Evolutionary conservation across 345 rosid species (phyloP), one percentile per base, ranked within the genome.

Genomic region (Citrus reticulata): DNA sequence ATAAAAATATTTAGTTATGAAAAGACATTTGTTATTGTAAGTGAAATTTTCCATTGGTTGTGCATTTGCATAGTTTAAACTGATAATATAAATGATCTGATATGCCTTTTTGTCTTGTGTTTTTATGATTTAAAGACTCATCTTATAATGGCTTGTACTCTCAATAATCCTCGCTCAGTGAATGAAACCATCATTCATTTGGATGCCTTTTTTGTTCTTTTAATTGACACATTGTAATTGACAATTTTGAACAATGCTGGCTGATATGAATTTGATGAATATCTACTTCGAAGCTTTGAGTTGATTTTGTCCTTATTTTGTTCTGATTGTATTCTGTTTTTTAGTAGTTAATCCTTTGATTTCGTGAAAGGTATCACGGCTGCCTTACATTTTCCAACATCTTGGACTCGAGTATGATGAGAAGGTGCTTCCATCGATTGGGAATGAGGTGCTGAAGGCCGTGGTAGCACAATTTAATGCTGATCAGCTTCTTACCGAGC

Each of bases 391-490:
- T 68, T 97, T 89, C 84, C 93, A 95, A 85, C 90, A 85, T 74
- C 89, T 96, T 85, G 99, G 99, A 77, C 85, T 92, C 7, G 98
- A 97, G 79, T 97, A 94, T 27, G 95, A 94, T 67, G 98, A 94
- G 59, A 97, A 94, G 86, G 98, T 97, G 77, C 97, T 97, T 37
- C 99, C 99, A 0, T 97, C 99, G 0, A 97, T 97, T 58, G 99
- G 99, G 29, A 97, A 97, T 73, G 98, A 97, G 87, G 97, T 97
- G n/a, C 79, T 94, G 86, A 97, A 97, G 87, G 90, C 99, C 22
- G 98, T 94, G 6, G 98, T 97, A n/a, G 98, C 99, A 34, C 97
- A 87, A 67, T 93, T 94, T 90, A 97, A 97, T 84, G 99, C 99
- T 4, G 99, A 97, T 72, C 98, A 97, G 87, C 98, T 97, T 27